These are phyloP conservation scores for Microsporum canis DNA, from an alignment of 2,329 filamentous ascomycete genomes.

Conservation along the genomic window DNA sequence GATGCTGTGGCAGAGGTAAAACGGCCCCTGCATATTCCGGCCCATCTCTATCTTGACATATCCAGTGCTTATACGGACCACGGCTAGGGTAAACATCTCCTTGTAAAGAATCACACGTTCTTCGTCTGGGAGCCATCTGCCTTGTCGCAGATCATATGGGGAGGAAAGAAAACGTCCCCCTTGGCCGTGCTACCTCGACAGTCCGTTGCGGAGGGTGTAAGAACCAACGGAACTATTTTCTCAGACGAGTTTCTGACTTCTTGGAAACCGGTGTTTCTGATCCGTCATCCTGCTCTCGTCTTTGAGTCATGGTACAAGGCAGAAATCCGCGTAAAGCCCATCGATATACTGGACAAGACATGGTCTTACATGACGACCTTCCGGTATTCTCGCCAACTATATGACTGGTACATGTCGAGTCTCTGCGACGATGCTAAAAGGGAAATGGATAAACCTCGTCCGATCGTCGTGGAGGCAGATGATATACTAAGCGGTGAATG, in stretches of 20 bases:
- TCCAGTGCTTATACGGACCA: neutral
- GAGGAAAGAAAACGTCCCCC: neutral
- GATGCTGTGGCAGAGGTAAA: neutral
- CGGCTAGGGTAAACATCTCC: neutral
- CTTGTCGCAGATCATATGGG: neutral
- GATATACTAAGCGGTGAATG: slow-evolving; percentile 27
- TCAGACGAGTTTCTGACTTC: slow-evolving; percentile 25
- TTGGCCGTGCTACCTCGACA: neutral
- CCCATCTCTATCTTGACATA: neutral
- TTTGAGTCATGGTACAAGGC: slow-evolving; percentile 29
- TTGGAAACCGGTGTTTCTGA: slow-evolving; percentile 26
- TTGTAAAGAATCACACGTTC: slow-evolving; percentile 1
- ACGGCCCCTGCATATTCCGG: neutral
- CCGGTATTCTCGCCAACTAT: slow-evolving; percentile 24
- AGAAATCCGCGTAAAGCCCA: slow-evolving; percentile 10
- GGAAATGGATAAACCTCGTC: slow-evolving; percentile 7
- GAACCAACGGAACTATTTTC: slow-evolving; percentile 24
- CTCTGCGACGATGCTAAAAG: slow-evolving; percentile 3
- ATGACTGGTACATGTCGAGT: slow-evolving; percentile 25
- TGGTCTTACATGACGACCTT: slow-evolving; percentile 21
- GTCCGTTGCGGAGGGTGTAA: neutral
- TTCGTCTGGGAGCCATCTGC: neutral
- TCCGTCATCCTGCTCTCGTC: slow-evolving; percentile 30
- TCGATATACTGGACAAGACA: slow-evolving; percentile 13
- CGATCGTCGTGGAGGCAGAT: slow-evolving; percentile 28